Evolutionary conservation across 2,329 filamentous ascomycete genomes (phyloP).

Genomic region (Bipolaris cookei): DNA sequence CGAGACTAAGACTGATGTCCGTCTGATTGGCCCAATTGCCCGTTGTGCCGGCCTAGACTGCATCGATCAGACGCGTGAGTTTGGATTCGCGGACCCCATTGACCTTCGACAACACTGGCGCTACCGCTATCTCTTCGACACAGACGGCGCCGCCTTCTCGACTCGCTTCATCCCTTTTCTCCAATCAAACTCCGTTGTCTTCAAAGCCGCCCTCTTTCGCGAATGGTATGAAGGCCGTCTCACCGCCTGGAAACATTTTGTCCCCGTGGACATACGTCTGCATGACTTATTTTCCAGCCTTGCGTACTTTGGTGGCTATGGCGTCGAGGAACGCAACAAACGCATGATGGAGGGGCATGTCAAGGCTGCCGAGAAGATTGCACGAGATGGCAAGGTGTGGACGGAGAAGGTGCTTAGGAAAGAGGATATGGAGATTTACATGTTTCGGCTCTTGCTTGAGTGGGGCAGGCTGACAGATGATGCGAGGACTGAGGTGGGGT

Average conservation of each 20-base stretch:
- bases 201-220: constrained; percentile 74
- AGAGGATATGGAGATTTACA: constrained; percentile 77
- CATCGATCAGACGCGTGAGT: constrained; percentile 59
- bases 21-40: constrained; percentile 63
- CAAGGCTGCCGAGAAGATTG: constrained; percentile 44
- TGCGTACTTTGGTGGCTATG: constrained; percentile 67
- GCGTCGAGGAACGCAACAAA: constrained; percentile 31
- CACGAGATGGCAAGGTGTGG: constrained; percentile 41
- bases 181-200: constrained; percentile 69
- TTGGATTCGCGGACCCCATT: constrained; percentile 54
- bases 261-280: constrained; percentile 75
- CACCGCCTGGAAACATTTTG: constrained; percentile 79
- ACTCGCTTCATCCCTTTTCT: constrained; percentile 70
- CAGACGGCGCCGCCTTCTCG: constrained; percentile 72
- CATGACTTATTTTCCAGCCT: constrained; percentile 76
- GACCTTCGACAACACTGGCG: constrained; percentile 66
- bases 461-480: constrained; percentile 58
- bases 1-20: constrained; percentile 59
- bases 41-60: constrained; percentile 64
- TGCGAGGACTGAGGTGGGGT: constrained; percentile 43
- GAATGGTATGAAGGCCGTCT: constrained; percentile 81
- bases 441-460: constrained; percentile 78
- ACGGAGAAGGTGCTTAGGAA: constrained; percentile 46
- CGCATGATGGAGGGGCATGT: constrained; percentile 34
- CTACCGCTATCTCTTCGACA: constrained; percentile 73